A percentile compares a stretch with the other conserved stretches of the same genome.
Conservation (phyloP, 805 yeast species). For the Scheffersomyces coipomensis region DNA sequence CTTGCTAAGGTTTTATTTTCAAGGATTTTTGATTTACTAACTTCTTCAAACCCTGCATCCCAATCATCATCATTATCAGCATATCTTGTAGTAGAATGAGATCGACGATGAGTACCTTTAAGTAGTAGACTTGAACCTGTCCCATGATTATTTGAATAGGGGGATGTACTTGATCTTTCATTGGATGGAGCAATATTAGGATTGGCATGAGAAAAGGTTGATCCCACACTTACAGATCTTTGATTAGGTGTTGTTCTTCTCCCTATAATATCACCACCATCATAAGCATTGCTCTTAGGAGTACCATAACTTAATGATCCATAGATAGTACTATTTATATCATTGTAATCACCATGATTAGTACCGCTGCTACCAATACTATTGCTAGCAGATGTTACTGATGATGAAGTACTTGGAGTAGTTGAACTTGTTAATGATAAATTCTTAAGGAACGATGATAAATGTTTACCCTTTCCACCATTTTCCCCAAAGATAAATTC, state of each 20-base stretch:
- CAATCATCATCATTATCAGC: slow-evolving; percentile 87
- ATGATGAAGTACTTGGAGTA: slow-evolving; percentile 7
- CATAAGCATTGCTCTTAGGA: background rate
- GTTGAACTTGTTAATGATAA: slow-evolving; percentile 35
- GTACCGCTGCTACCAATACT: slow-evolving; percentile 8
- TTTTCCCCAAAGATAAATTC: slow-evolving; percentile 68
- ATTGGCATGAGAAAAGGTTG: slow-evolving; percentile 10
- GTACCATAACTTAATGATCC: slow-evolving; percentile 26
- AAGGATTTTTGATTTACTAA: slow-evolving; percentile 10
- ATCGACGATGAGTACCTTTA: slow-evolving; percentile 8
- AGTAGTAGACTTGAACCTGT: background rate
- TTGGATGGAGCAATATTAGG: slow-evolving; percentile 1
- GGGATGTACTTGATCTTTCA: slow-evolving; percentile 3
- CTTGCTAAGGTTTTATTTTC: slow-evolving; percentile 23
- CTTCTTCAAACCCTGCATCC: slow-evolving; percentile 69
- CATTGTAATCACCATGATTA: slow-evolving; percentile 16
- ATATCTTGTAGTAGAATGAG: slow-evolving; percentile 32
- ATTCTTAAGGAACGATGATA: slow-evolving; percentile 49
- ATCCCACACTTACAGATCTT: slow-evolving; percentile 19
- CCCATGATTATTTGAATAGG: background rate
- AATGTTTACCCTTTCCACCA: slow-evolving; percentile 65
- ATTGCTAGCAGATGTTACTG: background rate
- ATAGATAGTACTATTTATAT: slow-evolving; percentile 36
- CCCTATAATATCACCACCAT: background rate
- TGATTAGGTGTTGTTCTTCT: slow-evolving; percentile 10